Conservation (phyloP, 2,329 filamentous ascomycete genomes). For the Curvularia hawaiiensis region DNA sequence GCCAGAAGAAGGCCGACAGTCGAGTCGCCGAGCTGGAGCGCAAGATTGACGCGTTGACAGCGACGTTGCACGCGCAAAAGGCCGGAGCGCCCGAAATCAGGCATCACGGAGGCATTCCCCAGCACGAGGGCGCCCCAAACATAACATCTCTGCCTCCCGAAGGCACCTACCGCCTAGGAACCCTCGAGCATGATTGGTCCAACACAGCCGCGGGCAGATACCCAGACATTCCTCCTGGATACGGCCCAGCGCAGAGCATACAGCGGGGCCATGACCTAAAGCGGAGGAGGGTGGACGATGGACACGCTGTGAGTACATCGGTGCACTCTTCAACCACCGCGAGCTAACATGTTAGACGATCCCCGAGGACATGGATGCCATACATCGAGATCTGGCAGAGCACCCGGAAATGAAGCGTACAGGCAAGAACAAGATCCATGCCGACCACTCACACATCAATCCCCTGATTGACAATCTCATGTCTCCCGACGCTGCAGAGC, state of each 20-base stretch:
- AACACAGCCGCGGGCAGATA: slow-evolving; percentile 24
- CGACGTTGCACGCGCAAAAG: slow-evolving; percentile 69
- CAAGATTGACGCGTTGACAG: slow-evolving; percentile 88
- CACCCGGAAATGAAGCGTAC: slow-evolving; percentile 43
- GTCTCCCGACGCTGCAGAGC: slow-evolving; percentile 56
- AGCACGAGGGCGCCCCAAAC: slow-evolving; percentile 21
- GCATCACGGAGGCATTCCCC: slow-evolving; percentile 31
- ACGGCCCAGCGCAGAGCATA: slow-evolving; percentile 38
- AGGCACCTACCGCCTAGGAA: slow-evolving; percentile 34
- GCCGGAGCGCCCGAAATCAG: slow-evolving; percentile 24
- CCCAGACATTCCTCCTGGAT: slow-evolving; percentile 39
- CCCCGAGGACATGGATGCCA: slow-evolving; percentile 46
- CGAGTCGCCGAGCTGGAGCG: slow-evolving; percentile 88
- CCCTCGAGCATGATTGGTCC: slow-evolving; percentile 39
- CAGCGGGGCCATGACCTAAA: slow-evolving; percentile 40
- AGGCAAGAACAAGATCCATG: slow-evolving; percentile 33
- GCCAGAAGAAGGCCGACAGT: slow-evolving; percentile 90
- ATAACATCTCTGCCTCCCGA: slow-evolving; percentile 24
- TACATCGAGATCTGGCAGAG: slow-evolving; percentile 45
- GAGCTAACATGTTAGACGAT: slow-evolving; percentile 34
- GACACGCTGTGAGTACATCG: slow-evolving; percentile 32
- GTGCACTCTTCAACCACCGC: not conserved
- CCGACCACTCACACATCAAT: slow-evolving; percentile 47
- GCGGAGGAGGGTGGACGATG: slow-evolving; percentile 38
- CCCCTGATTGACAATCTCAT: slow-evolving; percentile 55